Conservation (phyloP, 1,284 basidiomycete species). For the Violaceomyces palustris region DNA sequence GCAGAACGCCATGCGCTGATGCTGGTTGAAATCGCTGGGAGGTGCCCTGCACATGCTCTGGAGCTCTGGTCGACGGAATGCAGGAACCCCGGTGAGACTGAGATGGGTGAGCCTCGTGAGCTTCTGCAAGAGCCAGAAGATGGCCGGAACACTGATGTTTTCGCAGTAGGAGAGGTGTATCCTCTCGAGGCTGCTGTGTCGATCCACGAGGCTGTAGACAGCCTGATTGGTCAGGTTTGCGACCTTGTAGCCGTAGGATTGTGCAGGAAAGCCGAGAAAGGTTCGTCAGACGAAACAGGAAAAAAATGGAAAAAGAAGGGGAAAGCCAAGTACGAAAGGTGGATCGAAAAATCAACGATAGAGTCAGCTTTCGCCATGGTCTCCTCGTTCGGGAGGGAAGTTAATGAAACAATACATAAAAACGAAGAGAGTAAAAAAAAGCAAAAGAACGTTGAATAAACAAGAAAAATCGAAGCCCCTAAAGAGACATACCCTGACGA, state of each 20-base stretch:
- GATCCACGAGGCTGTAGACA: conserved; percentile 72
- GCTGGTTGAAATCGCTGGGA: conserved; percentile 83
- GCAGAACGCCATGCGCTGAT: conserved; percentile 88
- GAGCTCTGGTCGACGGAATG: conserved; percentile 78
- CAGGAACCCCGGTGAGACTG: conserved; percentile 89
- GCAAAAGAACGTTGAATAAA: no score
- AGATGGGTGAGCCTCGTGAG: conserved; percentile 86
- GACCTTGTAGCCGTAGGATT: no score
- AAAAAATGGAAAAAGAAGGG: no score
- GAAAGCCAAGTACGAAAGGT: conserved; percentile 34
- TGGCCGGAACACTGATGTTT: conserved; percentile 82
- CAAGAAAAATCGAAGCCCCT: no score
- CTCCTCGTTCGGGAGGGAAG: no score
- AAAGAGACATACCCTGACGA: no score
- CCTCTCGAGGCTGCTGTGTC: conserved; percentile 73
- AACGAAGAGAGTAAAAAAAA: no score
- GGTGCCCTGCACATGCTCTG: conserved; percentile 85
- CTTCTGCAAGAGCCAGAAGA: conserved; percentile 82
- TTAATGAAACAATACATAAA: no score
- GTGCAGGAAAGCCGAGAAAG: no score
- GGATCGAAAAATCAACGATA: not conserved
- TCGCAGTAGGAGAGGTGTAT: conserved; percentile 98
- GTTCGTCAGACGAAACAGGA: no score
- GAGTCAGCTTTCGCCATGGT: no score
- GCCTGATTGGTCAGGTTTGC: conserved; percentile 88